Conservation (phyloP, 2,329 filamentous ascomycete genomes). For the Botrytis galanthina region DNA sequence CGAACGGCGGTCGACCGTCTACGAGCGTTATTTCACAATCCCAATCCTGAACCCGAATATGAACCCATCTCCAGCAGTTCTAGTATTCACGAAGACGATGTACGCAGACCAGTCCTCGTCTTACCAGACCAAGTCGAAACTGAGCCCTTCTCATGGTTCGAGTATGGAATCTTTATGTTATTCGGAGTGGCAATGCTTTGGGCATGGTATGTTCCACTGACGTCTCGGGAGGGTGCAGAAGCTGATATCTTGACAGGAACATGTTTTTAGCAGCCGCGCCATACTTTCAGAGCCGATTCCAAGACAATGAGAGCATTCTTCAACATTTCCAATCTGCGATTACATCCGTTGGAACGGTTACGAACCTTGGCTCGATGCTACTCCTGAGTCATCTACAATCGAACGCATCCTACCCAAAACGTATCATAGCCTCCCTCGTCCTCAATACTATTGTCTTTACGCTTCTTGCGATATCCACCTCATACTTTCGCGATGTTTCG, state of each 20-base stretch:
- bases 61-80: constrained; percentile 28
- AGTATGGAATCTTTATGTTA: constrained; percentile 81
- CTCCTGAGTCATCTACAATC: constrained; percentile 77
- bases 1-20: constrained; percentile 30
- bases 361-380: constrained; percentile 74
- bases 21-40: constrained; percentile 29
- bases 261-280: constrained; percentile 96
- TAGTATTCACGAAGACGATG: constrained; percentile 21
- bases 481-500: constrained; percentile 60
- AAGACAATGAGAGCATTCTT: constrained; percentile 65
- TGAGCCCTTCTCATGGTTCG: constrained; percentile 74
- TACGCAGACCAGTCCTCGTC: constrained; percentile 22
- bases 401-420: constrained; percentile 80
- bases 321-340: constrained; percentile 88
- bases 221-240: constrained; percentile 17
- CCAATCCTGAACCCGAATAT: constrained; percentile 31
- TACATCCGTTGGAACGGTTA: constrained; percentile 79
- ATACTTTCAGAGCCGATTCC: constrained; percentile 85
- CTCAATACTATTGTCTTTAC: constrained; percentile 77
- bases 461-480: constrained; percentile 77
- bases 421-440: constrained; percentile 73
- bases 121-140: constrained; percentile 24
- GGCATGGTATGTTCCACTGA: constrained; percentile 71
- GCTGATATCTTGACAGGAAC: constrained; percentile 60
- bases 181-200: constrained; percentile 93